Conservation (phyloP, 2,329 filamentous ascomycete genomes). For the Myriosclerotinia curreyana region DNA sequence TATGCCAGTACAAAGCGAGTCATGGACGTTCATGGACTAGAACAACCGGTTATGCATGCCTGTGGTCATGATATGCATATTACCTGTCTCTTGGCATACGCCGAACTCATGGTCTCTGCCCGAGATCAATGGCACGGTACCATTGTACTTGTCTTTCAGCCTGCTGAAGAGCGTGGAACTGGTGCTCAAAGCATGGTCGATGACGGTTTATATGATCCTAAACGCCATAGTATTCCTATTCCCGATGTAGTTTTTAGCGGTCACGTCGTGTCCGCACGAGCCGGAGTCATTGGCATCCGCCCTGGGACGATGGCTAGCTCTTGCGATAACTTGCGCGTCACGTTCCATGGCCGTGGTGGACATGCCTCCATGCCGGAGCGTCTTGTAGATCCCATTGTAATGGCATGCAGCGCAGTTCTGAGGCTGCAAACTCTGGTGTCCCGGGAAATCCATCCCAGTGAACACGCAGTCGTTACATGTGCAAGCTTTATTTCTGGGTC, state of each 20-base stretch:
- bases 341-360: slow-evolving; percentile 43
- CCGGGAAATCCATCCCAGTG: slow-evolving; percentile 40
- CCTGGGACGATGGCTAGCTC: slow-evolving; percentile 40
- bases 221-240: slow-evolving; percentile 45
- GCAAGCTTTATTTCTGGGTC: slow-evolving; percentile 45
- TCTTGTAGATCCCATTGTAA: slow-evolving; percentile 46
- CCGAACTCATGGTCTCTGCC: slow-evolving; percentile 47
- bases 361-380: slow-evolving; percentile 45
- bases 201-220: slow-evolving; percentile 50
- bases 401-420: slow-evolving; percentile 44
- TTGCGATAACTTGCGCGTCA: slow-evolving; percentile 40
- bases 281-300: slow-evolving; percentile 39
- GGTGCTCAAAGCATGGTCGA: slow-evolving; percentile 63
- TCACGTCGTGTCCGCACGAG: slow-evolving; percentile 46
- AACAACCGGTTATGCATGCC: slow-evolving; percentile 62
- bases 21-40: slow-evolving; percentile 43
- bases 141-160: slow-evolving; percentile 63
- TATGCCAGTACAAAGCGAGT: slow-evolving; percentile 50
- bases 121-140: slow-evolving; percentile 57
- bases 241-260: slow-evolving; percentile 54
- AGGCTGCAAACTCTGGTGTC: slow-evolving; percentile 43
- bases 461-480: slow-evolving; percentile 46
- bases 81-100: slow-evolving; percentile 53
- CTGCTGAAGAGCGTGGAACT: slow-evolving; percentile 60
- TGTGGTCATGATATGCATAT: slow-evolving; percentile 68